Percentiles rank a stretch among this genome's conserved stretches.
Conservation (phyloP, 805 yeast species). For the Candida silvicultrix region DNA sequence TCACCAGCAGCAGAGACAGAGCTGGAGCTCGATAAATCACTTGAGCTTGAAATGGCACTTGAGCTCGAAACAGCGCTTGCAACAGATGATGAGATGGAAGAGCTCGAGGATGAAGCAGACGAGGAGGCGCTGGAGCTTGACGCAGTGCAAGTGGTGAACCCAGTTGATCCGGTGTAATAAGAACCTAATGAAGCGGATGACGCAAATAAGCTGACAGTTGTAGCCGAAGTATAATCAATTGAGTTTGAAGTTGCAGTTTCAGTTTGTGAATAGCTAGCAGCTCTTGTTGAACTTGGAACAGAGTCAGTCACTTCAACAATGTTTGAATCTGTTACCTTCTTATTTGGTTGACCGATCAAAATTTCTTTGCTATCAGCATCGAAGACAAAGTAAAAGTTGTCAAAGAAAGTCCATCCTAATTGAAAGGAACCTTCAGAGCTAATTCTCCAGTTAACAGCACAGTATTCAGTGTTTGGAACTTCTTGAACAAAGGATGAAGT, state of each 20-base stretch:
- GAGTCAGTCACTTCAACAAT: background rate
- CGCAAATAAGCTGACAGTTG: slow-evolving; percentile 4
- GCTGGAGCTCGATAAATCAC: slow-evolving; percentile 1
- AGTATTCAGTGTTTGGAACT: slow-evolving; percentile 8
- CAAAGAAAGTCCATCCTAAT: slow-evolving; percentile 13
- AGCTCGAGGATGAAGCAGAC: background rate
- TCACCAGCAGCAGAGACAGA: background rate
- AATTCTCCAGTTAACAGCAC: slow-evolving; percentile 9
- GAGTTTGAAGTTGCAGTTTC: background rate
- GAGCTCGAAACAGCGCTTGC: background rate
- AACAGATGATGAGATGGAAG: background rate
- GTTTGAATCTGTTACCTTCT: background rate
- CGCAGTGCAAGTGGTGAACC: slow-evolving; percentile 2
- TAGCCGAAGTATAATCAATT: background rate
- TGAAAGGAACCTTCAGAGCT: slow-evolving; percentile 5
- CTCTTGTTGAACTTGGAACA: slow-evolving; percentile 1
- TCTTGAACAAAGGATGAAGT: slow-evolving; percentile 7
- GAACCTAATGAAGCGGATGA: slow-evolving; percentile 2
- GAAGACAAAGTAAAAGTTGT: slow-evolving; percentile 10
- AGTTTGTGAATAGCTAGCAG: background rate
- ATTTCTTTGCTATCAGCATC: slow-evolving; percentile 10
- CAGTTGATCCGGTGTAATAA: slow-evolving; percentile 6
- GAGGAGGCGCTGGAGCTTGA: background rate
- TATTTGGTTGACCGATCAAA: slow-evolving; percentile 6
- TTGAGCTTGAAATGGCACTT: background rate